These are phyloP conservation scores for Cystobasidium ongulense DNA, from an alignment of 768 basidiomycete genomes.

Conservation along the genomic window DNA sequence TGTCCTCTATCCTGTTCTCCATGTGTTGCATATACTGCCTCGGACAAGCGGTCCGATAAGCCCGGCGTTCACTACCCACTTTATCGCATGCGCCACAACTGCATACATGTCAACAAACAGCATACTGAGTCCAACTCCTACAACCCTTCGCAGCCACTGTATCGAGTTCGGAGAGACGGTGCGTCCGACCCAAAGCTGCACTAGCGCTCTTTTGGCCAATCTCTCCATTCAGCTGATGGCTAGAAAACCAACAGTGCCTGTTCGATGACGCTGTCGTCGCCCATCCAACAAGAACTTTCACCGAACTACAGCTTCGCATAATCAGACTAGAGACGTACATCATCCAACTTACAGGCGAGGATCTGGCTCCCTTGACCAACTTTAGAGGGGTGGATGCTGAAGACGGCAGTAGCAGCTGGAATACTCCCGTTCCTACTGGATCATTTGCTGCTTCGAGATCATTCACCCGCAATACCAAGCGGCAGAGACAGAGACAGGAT, in stretches of 20 bases:
- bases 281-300: neutral
- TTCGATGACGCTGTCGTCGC: neutral
- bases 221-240: neutral
- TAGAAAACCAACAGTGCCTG: neutral
- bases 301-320: neutral
- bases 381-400: neutral
- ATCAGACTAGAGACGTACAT: neutral
- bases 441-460: too few species aligned
- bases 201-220: neutral
- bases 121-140: neutral
- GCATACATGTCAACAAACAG: neutral
- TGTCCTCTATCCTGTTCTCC: neutral
- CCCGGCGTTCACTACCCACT: too few species aligned
- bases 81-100: neutral
- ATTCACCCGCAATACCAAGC: too few species aligned
- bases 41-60: neutral
- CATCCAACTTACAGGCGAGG: neutral
- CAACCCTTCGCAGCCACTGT: neutral
- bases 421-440: neutral
- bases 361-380: neutral
- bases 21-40: neutral
- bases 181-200: neutral
- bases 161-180: conserved; percentile 15
- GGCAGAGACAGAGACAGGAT: neutral
- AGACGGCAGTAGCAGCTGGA: neutral